Evolutionary conservation across 257 asterid genomes (phyloP).

Genomic region (Capsicum rhomboideum): DNA sequence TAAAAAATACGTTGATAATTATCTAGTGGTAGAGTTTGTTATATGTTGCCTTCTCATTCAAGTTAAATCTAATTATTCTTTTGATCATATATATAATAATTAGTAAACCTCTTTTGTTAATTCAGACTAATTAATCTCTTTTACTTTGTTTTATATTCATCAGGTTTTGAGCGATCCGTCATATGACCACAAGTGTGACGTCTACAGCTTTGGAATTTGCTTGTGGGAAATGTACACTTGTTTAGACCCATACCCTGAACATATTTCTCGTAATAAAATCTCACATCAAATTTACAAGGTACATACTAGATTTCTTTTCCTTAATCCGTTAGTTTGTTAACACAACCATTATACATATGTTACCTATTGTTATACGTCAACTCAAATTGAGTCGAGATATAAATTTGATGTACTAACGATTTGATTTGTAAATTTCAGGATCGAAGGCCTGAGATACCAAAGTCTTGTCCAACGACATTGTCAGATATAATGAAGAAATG

Average conservation of each 20-base stretch:
- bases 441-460: slow-evolving; percentile 3
- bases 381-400: not conserved
- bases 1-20: too few species aligned
- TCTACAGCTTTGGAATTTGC: slow-evolving; percentile 21
- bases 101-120: too few species aligned
- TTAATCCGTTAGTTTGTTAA: not conserved
- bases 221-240: slow-evolving; percentile 16
- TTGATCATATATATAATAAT: too few species aligned
- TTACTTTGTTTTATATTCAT: too few species aligned
- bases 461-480: not conserved
- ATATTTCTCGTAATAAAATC: not conserved
- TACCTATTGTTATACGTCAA: not conserved
- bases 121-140: not conserved
- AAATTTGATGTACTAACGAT: not conserved
- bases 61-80: too few species aligned
- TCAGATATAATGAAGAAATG: not conserved
- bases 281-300: not conserved
- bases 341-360: too few species aligned
- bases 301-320: not conserved
- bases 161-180: not conserved
- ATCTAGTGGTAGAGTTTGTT: too few species aligned
- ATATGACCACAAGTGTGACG: slow-evolving; percentile 18
- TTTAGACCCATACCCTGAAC: not conserved
- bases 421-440: not conserved
- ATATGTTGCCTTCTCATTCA: too few species aligned